A percentile compares a stretch with the other conserved stretches of the same genome.
Evolutionary conservation across 257 asterid species (phyloP).

Genomic region (Datura wrightii): DNA sequence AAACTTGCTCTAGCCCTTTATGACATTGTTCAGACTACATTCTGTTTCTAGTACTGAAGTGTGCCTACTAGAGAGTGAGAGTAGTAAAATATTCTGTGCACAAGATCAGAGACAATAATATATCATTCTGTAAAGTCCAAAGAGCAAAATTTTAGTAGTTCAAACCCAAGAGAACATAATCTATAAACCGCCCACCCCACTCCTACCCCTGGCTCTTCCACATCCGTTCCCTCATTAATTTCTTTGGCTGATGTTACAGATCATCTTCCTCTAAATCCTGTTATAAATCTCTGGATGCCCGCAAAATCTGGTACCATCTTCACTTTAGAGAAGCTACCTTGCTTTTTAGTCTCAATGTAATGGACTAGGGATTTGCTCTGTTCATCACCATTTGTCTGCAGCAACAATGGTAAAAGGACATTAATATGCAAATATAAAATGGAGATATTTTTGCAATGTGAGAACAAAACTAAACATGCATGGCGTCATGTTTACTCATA

Average conservation of each 20-base stretch:
- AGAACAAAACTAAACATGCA: background rate
- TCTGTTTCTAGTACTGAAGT: background rate
- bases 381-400: conserved; percentile 86
- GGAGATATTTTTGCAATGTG: background rate
- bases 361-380: conserved; percentile 68
- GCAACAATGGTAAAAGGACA: conserved; percentile 23
- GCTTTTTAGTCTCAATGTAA: conserved; percentile 50
- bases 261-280: conserved; percentile 60
- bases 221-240: background rate
- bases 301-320: conserved; percentile 65
- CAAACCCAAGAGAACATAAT: background rate
- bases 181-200: background rate
- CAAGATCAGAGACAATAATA: background rate
- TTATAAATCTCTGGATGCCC: conserved; percentile 76
- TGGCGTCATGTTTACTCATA: background rate
- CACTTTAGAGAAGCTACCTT: conserved; percentile 58
- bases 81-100: background rate
- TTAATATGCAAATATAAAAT: background rate
- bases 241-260: background rate
- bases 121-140: background rate
- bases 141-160: background rate
- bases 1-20: background rate
- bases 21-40: background rate
- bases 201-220: background rate
- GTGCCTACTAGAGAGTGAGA: background rate